Conservation (phyloP, 805 yeast species). For the Metschnikowia continentalis region DNA sequence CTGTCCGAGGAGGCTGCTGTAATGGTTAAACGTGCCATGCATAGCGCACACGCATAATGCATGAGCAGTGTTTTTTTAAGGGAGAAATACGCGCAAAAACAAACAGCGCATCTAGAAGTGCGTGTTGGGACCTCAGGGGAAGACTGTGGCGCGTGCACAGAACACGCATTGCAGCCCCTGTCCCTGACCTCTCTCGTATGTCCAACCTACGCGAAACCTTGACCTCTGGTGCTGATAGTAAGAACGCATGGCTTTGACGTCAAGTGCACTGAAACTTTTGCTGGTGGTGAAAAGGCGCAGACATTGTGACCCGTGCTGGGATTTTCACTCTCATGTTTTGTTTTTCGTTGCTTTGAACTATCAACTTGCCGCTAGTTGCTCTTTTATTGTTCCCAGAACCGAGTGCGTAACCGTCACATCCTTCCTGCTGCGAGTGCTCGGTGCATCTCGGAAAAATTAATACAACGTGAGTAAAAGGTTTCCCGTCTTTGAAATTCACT, state of each 20-base stretch:
- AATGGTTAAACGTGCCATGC: neutral
- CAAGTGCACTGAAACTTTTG: neutral
- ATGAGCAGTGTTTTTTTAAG: constrained; percentile 2
- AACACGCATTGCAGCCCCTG: constrained; percentile 1
- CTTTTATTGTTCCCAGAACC: neutral
- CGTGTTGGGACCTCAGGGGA: constrained; percentile 1
- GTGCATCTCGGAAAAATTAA: neutral
- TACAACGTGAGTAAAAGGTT: neutral
- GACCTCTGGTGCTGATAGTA: neutral
- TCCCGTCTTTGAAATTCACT: too few species aligned
- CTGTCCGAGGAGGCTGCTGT: neutral
- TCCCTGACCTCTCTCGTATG: neutral
- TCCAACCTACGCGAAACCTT: neutral
- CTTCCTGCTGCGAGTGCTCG: neutral
- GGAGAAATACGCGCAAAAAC: constrained; percentile 2
- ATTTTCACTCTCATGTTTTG: neutral
- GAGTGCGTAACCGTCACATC: neutral
- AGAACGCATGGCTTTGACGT: neutral
- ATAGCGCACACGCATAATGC: constrained; percentile 1
- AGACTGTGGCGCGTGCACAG: neutral
- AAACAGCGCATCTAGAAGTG: constrained; percentile 1
- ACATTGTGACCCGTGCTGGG: too few species aligned
- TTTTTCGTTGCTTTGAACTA: neutral
- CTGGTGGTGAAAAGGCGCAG: neutral
- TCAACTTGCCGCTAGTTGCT: neutral